Evolutionary conservation across 257 asterid species (phyloP).

Genomic region (Fraxinus americana): DNA sequence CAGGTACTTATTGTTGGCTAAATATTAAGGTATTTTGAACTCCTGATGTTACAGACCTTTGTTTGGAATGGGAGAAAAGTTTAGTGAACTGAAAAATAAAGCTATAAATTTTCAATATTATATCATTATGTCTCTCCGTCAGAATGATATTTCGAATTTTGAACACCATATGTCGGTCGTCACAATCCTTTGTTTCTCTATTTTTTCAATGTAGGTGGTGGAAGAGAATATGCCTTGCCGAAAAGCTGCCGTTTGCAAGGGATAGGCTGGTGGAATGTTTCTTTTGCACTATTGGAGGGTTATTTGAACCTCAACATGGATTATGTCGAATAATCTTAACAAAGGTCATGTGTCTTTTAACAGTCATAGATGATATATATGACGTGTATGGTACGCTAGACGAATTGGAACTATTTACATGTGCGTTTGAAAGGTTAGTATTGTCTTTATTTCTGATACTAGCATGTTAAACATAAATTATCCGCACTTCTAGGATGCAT

Average conservation of each 20-base stretch:
- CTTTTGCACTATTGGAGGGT: slow-evolving; percentile 36
- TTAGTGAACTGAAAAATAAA: background rate
- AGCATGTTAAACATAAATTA: too few species aligned
- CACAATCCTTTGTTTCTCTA: background rate
- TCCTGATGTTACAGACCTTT: too few species aligned
- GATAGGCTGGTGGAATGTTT: slow-evolving; percentile 55
- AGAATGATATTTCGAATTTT: too few species aligned
- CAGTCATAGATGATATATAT: slow-evolving; percentile 3
- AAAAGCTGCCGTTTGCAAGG: slow-evolving; percentile 52
- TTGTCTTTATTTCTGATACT: slow-evolving; percentile 19
- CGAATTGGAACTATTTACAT: background rate
- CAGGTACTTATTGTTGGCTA: slow-evolving; percentile 19
- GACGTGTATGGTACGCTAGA: background rate
- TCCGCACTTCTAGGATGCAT: background rate
- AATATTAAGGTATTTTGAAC: too few species aligned
- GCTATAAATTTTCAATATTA: too few species aligned
- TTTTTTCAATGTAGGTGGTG: slow-evolving; percentile 46
- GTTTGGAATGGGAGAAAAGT: too few species aligned
- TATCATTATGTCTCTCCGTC: too few species aligned
- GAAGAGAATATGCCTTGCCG: slow-evolving; percentile 36
- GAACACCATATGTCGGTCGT: background rate
- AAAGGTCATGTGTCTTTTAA: slow-evolving; percentile 27
- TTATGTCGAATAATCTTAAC: slow-evolving; percentile 25
- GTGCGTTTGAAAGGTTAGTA: background rate
- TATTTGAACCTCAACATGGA: slow-evolving; percentile 33